phyloP scores from a whole-genome alignment of 345 rosid species.

The Alliaria petiolata region DNA sequence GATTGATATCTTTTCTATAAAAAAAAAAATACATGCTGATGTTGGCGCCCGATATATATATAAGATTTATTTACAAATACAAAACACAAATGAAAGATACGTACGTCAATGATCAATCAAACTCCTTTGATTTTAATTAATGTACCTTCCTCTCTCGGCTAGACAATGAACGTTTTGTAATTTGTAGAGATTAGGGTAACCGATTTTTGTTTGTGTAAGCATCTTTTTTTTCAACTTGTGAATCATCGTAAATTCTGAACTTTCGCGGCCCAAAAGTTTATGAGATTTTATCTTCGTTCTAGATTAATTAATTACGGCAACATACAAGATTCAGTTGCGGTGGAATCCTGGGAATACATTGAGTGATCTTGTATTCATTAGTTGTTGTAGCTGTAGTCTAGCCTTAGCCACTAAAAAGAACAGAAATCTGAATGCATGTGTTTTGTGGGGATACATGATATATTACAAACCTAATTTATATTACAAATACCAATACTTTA shows the following conservation, averaged over 20 bases:
- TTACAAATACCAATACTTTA: constrained; percentile 13
- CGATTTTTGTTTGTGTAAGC: constrained; percentile 16
- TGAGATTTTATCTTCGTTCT: background rate
- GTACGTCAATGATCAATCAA: constrained; percentile 6
- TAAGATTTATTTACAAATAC: background rate
- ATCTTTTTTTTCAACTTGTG: background rate
- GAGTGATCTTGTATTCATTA: background rate
- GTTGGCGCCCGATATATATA: background rate
- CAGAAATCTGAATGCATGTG: constrained; percentile 12
- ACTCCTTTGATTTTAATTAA: background rate
- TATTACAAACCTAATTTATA: constrained; percentile 24
- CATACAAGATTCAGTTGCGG: background rate
- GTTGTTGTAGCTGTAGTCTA: background rate
- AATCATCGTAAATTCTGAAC: no score
- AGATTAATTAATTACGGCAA: background rate
- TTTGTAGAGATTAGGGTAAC: no score
- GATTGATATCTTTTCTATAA: no score
- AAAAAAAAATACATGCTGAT: background rate
- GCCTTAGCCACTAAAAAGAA: background rate
- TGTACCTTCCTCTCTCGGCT: constrained; percentile 26
- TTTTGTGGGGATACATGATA: constrained; percentile 17
- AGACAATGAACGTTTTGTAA: constrained; percentile 20
- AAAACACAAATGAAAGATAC: constrained; percentile 7
- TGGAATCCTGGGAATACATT: background rate
- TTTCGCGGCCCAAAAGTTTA: no score